These are phyloP conservation scores for Hortiboletus rubellus DNA, from an alignment of 1,284 basidiomycete species.

Conservation along the genomic window DNA sequence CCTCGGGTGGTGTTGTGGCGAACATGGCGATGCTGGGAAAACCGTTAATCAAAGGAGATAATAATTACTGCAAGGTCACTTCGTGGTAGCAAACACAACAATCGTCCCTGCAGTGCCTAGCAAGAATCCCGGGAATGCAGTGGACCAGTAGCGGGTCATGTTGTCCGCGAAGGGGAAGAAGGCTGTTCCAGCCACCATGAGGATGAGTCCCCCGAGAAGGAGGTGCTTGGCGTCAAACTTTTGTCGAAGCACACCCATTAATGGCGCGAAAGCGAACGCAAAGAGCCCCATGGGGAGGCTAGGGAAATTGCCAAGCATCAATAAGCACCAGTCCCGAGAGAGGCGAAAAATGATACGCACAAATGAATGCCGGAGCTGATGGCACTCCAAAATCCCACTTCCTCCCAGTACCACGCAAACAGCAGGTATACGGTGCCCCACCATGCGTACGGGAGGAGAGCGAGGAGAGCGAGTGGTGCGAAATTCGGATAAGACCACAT, in stretches of 20 bases:
- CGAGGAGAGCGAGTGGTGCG: neutral
- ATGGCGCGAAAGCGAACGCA: neutral
- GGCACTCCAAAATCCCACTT: neutral
- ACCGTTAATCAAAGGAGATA: too few species aligned
- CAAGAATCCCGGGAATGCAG: neutral
- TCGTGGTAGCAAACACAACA: neutral
- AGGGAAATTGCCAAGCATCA: too few species aligned
- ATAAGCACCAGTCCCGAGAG: neutral
- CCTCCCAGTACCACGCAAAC: conserved; percentile 3
- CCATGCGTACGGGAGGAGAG: neutral
- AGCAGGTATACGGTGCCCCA: neutral
- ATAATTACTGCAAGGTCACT: neutral
- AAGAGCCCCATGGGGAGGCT: neutral
- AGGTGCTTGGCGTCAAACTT: neutral
- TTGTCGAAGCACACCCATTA: neutral
- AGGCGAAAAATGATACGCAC: neutral
- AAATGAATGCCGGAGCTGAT: neutral
- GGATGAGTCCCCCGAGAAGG: neutral
- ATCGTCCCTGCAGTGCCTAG: neutral
- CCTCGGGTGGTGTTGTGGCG: too few species aligned
- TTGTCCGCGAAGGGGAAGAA: neutral
- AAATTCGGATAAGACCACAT: conserved; percentile 1
- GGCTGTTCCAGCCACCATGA: neutral
- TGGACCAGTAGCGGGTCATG: neutral
- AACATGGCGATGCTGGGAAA: too few species aligned